These are phyloP conservation scores for Clarireedia hainanense DNA, from an alignment of 2,329 filamentous ascomycete species.

Conservation along the genomic window DNA sequence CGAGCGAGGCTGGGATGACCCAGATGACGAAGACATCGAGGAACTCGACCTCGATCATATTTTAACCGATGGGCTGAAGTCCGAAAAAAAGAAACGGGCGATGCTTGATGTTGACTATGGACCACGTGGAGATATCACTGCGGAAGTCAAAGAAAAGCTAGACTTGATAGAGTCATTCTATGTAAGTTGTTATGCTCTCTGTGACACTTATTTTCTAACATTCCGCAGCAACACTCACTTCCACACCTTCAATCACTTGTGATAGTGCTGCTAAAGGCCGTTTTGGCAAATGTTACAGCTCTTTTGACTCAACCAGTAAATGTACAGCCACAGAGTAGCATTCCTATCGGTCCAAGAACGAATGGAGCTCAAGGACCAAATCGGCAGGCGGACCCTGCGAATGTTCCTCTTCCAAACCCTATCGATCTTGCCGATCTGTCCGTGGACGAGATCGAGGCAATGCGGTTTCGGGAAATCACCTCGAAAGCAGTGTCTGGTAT, in stretches of 20 bases:
- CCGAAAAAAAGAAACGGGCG: slow-evolving; percentile 34
- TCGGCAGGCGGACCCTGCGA: slow-evolving; percentile 25
- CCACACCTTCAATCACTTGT: slow-evolving; percentile 87
- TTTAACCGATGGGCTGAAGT: slow-evolving; percentile 35
- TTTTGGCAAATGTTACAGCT: slow-evolving; percentile 82
- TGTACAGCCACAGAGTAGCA: slow-evolving; percentile 16
- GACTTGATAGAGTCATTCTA: slow-evolving; percentile 77
- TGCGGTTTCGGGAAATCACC: slow-evolving; percentile 77
- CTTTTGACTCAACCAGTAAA: slow-evolving; percentile 54
- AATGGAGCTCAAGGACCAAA: slow-evolving; percentile 20
- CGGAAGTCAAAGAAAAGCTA: slow-evolving; percentile 56
- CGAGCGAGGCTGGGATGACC: slow-evolving; percentile 74
- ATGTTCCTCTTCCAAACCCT: slow-evolving; percentile 20
- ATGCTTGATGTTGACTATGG: slow-evolving; percentile 40
- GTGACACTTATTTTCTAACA: slow-evolving; percentile 26
- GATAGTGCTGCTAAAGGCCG: slow-evolving; percentile 84
- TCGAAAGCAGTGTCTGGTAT: slow-evolving; percentile 89
- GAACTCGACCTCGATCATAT: slow-evolving; percentile 35
- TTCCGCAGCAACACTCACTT: slow-evolving; percentile 57
- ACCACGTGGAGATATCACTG: slow-evolving; percentile 40
- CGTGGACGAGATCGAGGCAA: slow-evolving; percentile 72
- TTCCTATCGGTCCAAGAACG: slow-evolving; percentile 23
- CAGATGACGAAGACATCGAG: slow-evolving; percentile 35
- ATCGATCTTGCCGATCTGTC: slow-evolving; percentile 37
- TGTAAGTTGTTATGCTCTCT: slow-evolving; percentile 44